Evolutionary conservation across 768 basidiomycete genomes (phyloP).

Genomic region (Kwoniella sp.): DNA sequence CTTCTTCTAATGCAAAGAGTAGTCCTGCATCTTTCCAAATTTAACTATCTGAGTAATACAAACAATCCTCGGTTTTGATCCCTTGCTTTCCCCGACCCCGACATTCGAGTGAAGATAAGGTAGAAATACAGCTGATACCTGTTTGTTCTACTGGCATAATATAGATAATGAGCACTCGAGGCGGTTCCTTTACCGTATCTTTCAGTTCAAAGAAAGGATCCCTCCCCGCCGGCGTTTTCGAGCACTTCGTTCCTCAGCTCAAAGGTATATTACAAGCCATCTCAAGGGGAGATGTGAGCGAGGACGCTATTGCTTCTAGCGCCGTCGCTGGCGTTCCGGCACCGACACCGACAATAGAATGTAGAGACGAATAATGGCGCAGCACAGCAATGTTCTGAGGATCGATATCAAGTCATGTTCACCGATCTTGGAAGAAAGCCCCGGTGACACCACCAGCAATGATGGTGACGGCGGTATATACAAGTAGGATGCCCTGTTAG

Average conservation of each 20-base stretch:
- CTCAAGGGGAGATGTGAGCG: conserved; percentile 11
- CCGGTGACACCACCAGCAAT: conserved; percentile 31
- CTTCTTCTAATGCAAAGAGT: no score
- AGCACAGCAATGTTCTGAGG: no score
- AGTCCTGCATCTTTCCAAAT: no score
- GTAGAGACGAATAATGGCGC: no score
- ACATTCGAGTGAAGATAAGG: no score
- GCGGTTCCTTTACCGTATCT: conserved; percentile 6
- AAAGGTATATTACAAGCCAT: conserved; percentile 7
- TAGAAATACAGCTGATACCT: no score
- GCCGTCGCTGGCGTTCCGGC: neutral
- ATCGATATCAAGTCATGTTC: no score
- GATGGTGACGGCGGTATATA: conserved; percentile 44
- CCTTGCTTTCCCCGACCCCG: no score
- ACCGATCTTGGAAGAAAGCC: conserved; percentile 2
- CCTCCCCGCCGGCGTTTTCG: conserved; percentile 14
- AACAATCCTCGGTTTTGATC: no score
- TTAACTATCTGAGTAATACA: no score
- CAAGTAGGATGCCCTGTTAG: conserved; percentile 21
- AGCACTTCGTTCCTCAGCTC: conserved; percentile 2
- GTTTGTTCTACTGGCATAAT: no score
- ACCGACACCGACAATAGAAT: no score
- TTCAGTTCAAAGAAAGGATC: conserved; percentile 12
- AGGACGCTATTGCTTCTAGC: conserved; percentile 3
- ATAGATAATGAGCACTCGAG: conserved; percentile 12